Percentiles rank a stretch among this genome's conserved stretches.
These are phyloP conservation scores for Paracamarosporium sp. DNA, from an alignment of 2,329 filamentous ascomycete species.

Conservation along the genomic window DNA sequence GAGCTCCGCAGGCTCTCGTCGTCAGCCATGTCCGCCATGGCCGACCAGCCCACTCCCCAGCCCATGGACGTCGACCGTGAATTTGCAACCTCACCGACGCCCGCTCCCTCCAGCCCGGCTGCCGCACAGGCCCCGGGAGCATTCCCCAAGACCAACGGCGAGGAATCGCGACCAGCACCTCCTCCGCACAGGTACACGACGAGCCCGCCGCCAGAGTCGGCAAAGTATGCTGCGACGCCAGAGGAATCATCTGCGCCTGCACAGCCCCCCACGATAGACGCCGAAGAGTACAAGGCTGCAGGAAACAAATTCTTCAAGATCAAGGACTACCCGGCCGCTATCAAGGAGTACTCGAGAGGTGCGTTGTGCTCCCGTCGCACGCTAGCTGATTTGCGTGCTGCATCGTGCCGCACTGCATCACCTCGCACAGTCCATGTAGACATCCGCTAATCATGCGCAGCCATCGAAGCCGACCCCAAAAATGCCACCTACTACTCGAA, in stretches of 20 bases:
- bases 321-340: slow-evolving; percentile 84
- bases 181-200: slow-evolving; percentile 71
- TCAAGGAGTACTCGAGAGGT: slow-evolving; percentile 96
- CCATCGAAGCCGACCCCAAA: slow-evolving; percentile 83
- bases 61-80: slow-evolving; percentile 83
- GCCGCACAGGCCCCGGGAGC: slow-evolving; percentile 52
- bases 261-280: slow-evolving; percentile 69
- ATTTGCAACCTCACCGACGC: slow-evolving; percentile 61
- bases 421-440: slow-evolving; percentile 17
- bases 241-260: slow-evolving; percentile 47
- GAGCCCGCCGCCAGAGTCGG: slow-evolving; percentile 54
- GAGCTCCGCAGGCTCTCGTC: slow-evolving; percentile 79
- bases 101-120: slow-evolving; percentile 57
- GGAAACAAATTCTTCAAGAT: slow-evolving; percentile 98
- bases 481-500: slow-evolving; percentile 93
- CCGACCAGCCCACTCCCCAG: slow-evolving; percentile 61
- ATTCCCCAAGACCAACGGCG: slow-evolving; percentile 59
- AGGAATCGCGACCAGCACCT: slow-evolving; percentile 65
- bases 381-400: slow-evolving; percentile 19
- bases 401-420: slow-evolving; percentile 19
- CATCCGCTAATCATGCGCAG: slow-evolving; percentile 57
- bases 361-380: slow-evolving; percentile 40
- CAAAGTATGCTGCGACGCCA: slow-evolving; percentile 46
- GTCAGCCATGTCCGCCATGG: slow-evolving; percentile 67
- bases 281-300: slow-evolving; percentile 88